Conservation (phyloP, 345 rosid species). For the Cardiospermum halicacabum region DNA sequence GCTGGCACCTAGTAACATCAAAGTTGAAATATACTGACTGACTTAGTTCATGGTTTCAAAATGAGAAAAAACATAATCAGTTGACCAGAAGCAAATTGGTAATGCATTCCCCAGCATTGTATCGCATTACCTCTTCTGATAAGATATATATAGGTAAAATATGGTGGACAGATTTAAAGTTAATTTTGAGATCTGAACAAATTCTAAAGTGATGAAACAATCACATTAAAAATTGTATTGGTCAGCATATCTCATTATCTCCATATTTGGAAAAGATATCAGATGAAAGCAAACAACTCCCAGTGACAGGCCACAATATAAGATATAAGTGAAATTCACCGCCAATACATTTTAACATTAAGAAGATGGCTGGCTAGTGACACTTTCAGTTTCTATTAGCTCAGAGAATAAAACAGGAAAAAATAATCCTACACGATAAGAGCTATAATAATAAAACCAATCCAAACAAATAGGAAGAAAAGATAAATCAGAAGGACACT, state of each 20-base stretch:
- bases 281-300: not conserved
- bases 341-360: not conserved
- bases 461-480: not conserved
- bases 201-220: not conserved
- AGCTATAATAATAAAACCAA: not conserved
- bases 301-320: not conserved
- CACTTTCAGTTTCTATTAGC: not conserved
- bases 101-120: not conserved
- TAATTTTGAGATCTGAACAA: not conserved
- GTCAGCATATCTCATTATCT: not conserved
- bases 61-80: not conserved
- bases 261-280: not conserved
- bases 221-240: not conserved
- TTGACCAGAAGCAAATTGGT: not conserved
- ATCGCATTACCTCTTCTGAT: not conserved
- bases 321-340: not conserved
- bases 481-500: no score
- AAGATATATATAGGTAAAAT: not conserved
- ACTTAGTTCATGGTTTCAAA: not conserved
- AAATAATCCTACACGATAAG: not conserved
- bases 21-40: slow-evolving; percentile 1
- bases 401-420: not conserved
- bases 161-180: not conserved
- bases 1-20: slow-evolving; percentile 43
- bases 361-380: not conserved